Evolutionary conservation across 768 basidiomycete species (phyloP), one percentile per base, ranked within the genome.

Genomic region (Dioszegia aurantiaca): DNA sequence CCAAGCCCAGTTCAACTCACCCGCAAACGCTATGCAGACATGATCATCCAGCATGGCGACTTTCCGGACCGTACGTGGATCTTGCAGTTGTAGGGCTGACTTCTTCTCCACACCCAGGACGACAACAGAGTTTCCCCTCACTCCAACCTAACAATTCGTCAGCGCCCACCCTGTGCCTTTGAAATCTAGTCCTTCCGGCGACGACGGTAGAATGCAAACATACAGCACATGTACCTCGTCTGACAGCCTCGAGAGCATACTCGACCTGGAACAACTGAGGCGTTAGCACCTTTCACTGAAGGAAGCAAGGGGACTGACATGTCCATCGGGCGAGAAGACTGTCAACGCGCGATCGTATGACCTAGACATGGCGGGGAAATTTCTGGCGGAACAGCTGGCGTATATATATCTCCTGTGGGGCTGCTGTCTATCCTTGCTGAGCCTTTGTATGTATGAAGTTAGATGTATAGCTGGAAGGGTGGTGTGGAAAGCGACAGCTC

Each of bases 101-200:
- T 97, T 98, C 88, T 98, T 98, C 82, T 99, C 95, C 28, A 98
- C 94, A 48, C 94, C 95, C 24, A 99, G 82, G 3, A 99, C 90
- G 1, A 97, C 95, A 27, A 93, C 89, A 67, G 92, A 87, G 74
- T 87, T 86, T 67, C 95, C 95, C 63, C 90, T 85, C 33, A 98
- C 91, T 53, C 95, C 95, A 61, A 98, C 92, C 93, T 95, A 40
- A 24, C 8, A 14, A 6, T 16, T 19, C n/a, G 46, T 36, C 33
- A 39, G 31, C 55, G 49, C 26, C 21, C n/a, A n/a, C n/a, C n/a
- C n/a, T 30, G 28, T 47, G 16, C 27, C 46, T 26, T 19, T 27
- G 27, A 47, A 14, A 12, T 45, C 24, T 12, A 8, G n/a, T n/a
- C n/a, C n/a, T n/a, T n/a, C n/a, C n/a, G n/a, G n/a, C 40, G 42